Conservation (phyloP, 2,329 filamentous ascomycete species). For the Dothideomycetes sp. region DNA sequence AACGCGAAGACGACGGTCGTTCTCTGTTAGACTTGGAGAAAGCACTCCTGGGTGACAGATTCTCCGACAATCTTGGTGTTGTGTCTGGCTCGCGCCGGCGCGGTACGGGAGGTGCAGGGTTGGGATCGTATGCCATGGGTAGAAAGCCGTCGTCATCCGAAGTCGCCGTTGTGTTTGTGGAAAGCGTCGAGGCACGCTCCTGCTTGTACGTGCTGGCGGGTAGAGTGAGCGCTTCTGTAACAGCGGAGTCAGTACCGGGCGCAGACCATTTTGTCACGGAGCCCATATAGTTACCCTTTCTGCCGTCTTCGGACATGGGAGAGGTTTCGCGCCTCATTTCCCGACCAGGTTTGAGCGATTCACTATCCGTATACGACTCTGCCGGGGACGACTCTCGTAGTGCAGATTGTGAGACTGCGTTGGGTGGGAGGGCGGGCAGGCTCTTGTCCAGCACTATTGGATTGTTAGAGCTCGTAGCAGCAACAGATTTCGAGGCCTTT, state of each 20-base stretch:
- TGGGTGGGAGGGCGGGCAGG: conserved; percentile 78
- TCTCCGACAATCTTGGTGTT: conserved; percentile 20
- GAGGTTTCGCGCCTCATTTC: conserved; percentile 25
- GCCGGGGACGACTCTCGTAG: conserved; percentile 53
- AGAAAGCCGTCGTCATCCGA: conserved; percentile 49
- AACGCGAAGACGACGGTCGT: conserved; percentile 31
- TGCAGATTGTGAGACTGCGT: conserved; percentile 53
- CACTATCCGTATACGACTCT: conserved; percentile 57
- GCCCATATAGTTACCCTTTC: conserved; percentile 15
- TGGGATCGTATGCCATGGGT: conserved; percentile 44
- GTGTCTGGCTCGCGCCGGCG: conserved; percentile 4
- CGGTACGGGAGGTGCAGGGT: conserved; percentile 24
- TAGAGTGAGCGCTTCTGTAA: conserved; percentile 54
- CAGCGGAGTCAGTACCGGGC: too few relatives aligned
- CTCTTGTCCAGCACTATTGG: conserved; percentile 80
- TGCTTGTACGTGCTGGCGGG: conserved; percentile 70
- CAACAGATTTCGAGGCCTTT: conserved; percentile 40
- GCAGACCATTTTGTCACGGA: too few relatives aligned
- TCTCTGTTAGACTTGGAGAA: conserved; percentile 33
- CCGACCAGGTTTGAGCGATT: conserved; percentile 27
- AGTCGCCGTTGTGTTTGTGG: conserved; percentile 34
- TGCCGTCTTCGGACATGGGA: conserved; percentile 25
- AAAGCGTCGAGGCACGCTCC: conserved; percentile 63
- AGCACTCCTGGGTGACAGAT: conserved; percentile 33
- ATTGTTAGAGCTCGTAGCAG: conserved; percentile 17